A percentile compares a stretch with the other conserved stretches of the same genome.
phyloP scores from a whole-genome alignment of 257 asterid genomes.

The Nemophila menziesii region DNA sequence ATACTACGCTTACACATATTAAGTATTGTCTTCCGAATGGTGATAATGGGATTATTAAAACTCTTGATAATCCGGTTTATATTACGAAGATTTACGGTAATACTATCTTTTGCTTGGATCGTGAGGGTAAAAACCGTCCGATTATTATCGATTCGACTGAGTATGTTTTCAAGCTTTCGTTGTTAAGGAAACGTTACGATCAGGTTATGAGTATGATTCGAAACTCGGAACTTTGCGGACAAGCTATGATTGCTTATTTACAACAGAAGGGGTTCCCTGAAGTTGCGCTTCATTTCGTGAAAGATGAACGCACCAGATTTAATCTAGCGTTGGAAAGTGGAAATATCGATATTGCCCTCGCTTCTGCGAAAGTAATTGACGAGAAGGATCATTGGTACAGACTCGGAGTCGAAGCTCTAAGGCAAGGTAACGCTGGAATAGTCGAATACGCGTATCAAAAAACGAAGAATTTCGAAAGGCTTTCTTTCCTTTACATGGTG shows the following conservation, averaged over 20 bases:
- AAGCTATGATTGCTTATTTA: slow-evolving; percentile 81
- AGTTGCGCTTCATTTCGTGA: slow-evolving; percentile 79
- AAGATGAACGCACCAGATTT: slow-evolving; percentile 69
- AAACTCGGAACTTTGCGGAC: slow-evolving; percentile 74
- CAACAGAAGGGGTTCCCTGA: slow-evolving; percentile 92
- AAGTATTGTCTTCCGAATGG: slow-evolving; percentile 92
- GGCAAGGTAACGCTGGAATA: slow-evolving; percentile 94
- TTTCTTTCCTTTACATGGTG: slow-evolving; percentile 72
- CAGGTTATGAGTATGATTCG: slow-evolving; percentile 77
- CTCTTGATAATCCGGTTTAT: slow-evolving; percentile 63
- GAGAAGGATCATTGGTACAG: slow-evolving; percentile 92
- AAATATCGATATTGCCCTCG: slow-evolving; percentile 33
- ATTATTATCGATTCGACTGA: slow-evolving; percentile 71
- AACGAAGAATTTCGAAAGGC: slow-evolving; percentile 84
- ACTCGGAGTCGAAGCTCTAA: slow-evolving; percentile 94
- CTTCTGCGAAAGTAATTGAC: slow-evolving; percentile 76
- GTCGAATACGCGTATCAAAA: slow-evolving; percentile 94
- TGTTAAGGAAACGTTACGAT: slow-evolving; percentile 57
- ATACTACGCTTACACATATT: slow-evolving; percentile 66
- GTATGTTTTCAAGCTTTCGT: slow-evolving; percentile 51
- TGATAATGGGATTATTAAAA: slow-evolving; percentile 74
- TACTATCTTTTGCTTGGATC: slow-evolving; percentile 74
- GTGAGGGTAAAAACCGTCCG: slow-evolving; percentile 72
- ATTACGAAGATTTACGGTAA: slow-evolving; percentile 62
- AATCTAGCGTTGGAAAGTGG: slow-evolving; percentile 44